Evolutionary conservation across 257 asterid genomes (phyloP).

Genomic region (Asclepias syriaca): DNA sequence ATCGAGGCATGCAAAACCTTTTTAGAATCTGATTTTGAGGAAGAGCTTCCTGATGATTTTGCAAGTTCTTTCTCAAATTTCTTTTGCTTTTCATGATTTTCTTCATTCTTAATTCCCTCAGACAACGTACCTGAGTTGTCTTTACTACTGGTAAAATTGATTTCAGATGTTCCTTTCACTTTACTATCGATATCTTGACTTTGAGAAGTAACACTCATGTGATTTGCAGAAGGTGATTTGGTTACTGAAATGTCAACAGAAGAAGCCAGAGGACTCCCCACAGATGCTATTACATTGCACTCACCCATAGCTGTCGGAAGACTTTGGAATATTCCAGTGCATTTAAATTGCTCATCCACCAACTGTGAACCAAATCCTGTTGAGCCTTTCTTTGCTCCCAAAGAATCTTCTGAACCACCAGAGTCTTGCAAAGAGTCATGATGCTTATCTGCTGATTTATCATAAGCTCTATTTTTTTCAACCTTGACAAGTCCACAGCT

Average conservation of each 20-base stretch:
- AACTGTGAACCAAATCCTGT: constrained; percentile 39
- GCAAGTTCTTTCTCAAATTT: constrained; percentile 56
- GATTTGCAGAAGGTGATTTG: constrained; percentile 44
- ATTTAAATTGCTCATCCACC: constrained; percentile 43
- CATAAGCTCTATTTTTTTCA: constrained; percentile 35
- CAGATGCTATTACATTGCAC: constrained; percentile 39
- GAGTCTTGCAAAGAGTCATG: constrained; percentile 40
- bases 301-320: constrained; percentile 38
- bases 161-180: constrained; percentile 45
- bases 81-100: constrained; percentile 50
- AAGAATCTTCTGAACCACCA: constrained; percentile 41
- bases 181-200: constrained; percentile 34
- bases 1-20: constrained; percentile 48
- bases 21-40: constrained; percentile 41
- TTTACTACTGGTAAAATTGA: constrained; percentile 34
- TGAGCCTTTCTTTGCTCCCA: constrained; percentile 39
- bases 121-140: constrained; percentile 26
- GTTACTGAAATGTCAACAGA: constrained; percentile 21
- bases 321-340: constrained; percentile 30
- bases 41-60: constrained; percentile 34
- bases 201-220: constrained; percentile 25
- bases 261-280: constrained; percentile 45
- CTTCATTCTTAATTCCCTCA: constrained; percentile 50
- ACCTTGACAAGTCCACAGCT: constrained; percentile 24
- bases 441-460: constrained; percentile 33